Evolutionary conservation across 2,329 filamentous ascomycete species (phyloP).

Genomic region (Aaosphaeria pasadenensis): DNA sequence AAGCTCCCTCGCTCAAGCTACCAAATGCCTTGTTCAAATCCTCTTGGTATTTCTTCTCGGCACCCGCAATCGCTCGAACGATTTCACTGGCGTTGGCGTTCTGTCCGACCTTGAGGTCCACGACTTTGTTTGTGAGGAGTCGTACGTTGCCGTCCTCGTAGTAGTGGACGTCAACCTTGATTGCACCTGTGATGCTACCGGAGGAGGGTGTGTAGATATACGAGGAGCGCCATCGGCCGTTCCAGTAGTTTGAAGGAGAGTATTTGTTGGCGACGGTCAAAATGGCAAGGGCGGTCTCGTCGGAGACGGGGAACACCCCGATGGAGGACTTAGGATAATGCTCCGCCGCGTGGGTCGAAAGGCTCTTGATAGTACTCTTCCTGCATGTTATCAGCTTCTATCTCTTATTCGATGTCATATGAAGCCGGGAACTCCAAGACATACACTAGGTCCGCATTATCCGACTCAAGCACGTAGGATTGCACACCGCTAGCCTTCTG

Average conservation of each 20-base stretch:
- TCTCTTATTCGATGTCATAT: background rate
- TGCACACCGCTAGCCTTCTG: conserved; percentile 83
- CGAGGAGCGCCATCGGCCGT: conserved; percentile 89
- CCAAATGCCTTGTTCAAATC: conserved; percentile 90
- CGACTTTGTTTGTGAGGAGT: conserved; percentile 79
- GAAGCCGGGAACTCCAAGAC: conserved; percentile 21
- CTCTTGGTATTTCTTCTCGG: conserved; percentile 93
- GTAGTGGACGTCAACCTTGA: conserved; percentile 97
- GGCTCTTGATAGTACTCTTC: conserved; percentile 77
- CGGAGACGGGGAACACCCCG: conserved; percentile 77
- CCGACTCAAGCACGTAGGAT: conserved; percentile 73
- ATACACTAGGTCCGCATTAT: conserved; percentile 77
- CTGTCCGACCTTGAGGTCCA: conserved; percentile 57
- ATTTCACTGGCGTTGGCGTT: conserved; percentile 66
- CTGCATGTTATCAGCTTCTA: conserved; percentile 41
- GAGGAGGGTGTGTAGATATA: conserved; percentile 74
- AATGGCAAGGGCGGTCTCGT: conserved; percentile 73
- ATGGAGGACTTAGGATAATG: conserved; percentile 82
- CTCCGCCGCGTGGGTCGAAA: conserved; percentile 75
- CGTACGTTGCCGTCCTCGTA: conserved; percentile 99
- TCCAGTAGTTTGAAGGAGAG: conserved; percentile 98
- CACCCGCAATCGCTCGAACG: conserved; percentile 70
- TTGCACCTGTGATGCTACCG: conserved; percentile 67
- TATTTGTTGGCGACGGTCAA: conserved; percentile 94
- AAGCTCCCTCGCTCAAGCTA: conserved; percentile 85